Evolutionary conservation across 305 asterid species (phyloP), one percentile per base, ranked within the genome.

Genomic region (Striga hermonthica): DNA sequence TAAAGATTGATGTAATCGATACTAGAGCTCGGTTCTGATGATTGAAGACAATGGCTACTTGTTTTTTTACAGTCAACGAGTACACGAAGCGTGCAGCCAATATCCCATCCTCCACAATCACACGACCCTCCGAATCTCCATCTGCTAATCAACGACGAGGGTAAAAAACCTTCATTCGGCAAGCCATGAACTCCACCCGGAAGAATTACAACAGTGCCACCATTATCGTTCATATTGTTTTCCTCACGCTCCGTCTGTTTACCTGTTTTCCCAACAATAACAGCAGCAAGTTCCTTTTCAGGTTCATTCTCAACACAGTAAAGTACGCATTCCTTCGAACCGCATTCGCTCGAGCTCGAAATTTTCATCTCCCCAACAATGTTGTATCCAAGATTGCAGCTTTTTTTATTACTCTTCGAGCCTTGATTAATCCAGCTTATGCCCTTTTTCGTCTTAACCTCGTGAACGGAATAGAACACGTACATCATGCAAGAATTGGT

Each of bases 91-190:
- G 83, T 87, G 90, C 99, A 94, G 69, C 98, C 99, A 0, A 84
- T 76, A 67, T 94, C 99, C 99, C 99, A 94, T 16, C 99, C 99
- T 67, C 96, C 99, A 78, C 99, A 94, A 75, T 94, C 99, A 75
- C 99, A 94, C 3, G 69, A 71, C 74, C 98, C 99, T 41, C 91
- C 84, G 47, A 86, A 82, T 78, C 74, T 81, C 97, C 97, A 90
- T 60, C 99, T 78, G 70, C 76, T 77, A 38, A 91, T 80, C 60
- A 94, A 78, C 0, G 98, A 83, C 0, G 98, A 85, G 54, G 98
- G 97, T 10, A 76, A 22, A 22, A 22, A 71, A 14, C 96, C 91
- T 65, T 76, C 76, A 57, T 49, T 72, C 63, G 98, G 97, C 56
- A 71, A 49, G 60, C 93, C 86, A 76, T 94, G 98, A 61, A 65